These are phyloP conservation scores for Chionographis japonica DNA, from an alignment of 106 monocot species.

Conservation along the genomic window DNA sequence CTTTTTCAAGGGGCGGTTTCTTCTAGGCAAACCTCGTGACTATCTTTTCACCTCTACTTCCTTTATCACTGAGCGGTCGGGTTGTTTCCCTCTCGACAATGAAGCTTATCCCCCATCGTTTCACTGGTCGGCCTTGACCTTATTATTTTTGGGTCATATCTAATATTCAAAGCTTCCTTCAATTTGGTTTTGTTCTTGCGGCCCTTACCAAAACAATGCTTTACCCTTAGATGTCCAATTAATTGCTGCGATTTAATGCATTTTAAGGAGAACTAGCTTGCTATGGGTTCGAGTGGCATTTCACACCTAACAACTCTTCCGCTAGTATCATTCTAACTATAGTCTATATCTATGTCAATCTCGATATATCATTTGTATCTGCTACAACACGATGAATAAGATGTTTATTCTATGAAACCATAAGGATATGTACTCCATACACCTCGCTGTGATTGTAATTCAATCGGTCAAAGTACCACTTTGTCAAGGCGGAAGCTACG, in stretches of 20 bases:
- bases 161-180: constrained; percentile 18
- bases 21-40: constrained; percentile 8
- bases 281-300: constrained; percentile 15
- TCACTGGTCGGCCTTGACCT: constrained; percentile 12
- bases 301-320: constrained; percentile 17
- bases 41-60: constrained; percentile 8
- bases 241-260: constrained; percentile 2
- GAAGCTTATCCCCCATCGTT: constrained; percentile 17
- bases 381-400: too few species aligned
- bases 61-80: constrained; percentile 10
- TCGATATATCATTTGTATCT: too few species aligned
- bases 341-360: too few species aligned
- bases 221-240: background rate
- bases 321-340: background rate
- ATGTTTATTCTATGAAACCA: too few species aligned
- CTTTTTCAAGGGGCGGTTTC: background rate
- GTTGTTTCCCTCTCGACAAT: constrained; percentile 15
- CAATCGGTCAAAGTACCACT: too few species aligned
- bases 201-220: background rate
- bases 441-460: too few species aligned
- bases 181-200: constrained; percentile 11
- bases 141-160: constrained; percentile 14
- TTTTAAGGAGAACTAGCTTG: constrained; percentile 13
- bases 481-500: too few species aligned
- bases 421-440: too few species aligned